Evolutionary conservation across 164 flowering plant genomes (phyloP), one percentile per base, ranked within the genome.

Genomic region (Houttuynia cordata): DNA sequence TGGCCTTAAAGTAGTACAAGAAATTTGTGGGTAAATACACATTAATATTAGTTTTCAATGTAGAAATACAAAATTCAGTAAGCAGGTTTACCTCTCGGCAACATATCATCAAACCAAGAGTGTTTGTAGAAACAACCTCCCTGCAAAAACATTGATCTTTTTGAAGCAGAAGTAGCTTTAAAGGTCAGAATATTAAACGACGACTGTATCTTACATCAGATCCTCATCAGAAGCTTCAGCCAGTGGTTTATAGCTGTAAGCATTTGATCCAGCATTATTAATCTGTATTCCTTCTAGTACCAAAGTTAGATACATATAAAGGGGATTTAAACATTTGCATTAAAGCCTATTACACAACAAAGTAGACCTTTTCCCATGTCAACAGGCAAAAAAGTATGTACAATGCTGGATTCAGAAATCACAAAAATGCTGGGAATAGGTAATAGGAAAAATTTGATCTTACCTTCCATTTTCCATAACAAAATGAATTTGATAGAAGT

Each of bases 221-320:
- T 87, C 97, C 72, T 92, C 87, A 77, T 92, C 98, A 60, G 93
- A 87, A 66, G 96, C 79, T 68, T 92, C 96, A 30, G 86, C 79
- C 73, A 92, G 67, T 51, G 96, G 91, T 62, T 85, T 87, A 71
- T 70, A 81, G 79, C 91, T 87, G 75, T 92, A 92, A 53, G 96
- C 98, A 79, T 92, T 92, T 68, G 98, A 92, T 79, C 98, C 98
- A 54, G 96, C 96, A 78, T 92, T 92, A 71, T 92, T 92, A 59
- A 92, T 89, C 98, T 92, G 96, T 82, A 83, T 72, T 72, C 70
- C 69, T 67, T 72, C 73, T 74, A 74, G 71, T 73, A 70, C 74
- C 66, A 66, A 18, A 58, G 66, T 73, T 64, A 69, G 74, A 78
- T 18, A 42, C 24, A 30, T 59, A 60, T 45, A 45, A 45, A 12